Conservation (phyloP, 306 rosid species). For the Prunus padus region DNA sequence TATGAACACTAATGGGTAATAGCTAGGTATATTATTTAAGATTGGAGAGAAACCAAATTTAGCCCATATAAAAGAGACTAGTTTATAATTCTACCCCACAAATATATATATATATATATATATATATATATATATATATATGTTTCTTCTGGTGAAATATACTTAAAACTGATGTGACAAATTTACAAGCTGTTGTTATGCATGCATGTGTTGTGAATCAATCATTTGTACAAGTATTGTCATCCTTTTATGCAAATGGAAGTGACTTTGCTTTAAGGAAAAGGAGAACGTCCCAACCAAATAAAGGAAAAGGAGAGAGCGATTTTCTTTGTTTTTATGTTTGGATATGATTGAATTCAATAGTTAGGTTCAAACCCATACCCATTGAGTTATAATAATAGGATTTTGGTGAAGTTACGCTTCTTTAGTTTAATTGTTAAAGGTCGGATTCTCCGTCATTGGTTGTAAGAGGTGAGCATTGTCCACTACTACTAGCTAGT, state of each 20-base stretch:
- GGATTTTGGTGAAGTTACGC: neutral
- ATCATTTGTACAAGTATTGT: neutral
- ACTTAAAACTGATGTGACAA: neutral
- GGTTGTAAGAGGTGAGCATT: too few relatives aligned
- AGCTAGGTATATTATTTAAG: neutral
- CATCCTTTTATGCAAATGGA: neutral
- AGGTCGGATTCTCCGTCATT: too few relatives aligned
- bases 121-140: too few relatives aligned
- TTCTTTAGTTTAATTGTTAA: too few relatives aligned
- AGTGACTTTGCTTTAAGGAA: neutral
- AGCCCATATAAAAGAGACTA: too few relatives aligned
- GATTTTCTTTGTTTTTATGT: neutral
- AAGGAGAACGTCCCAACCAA: constrained; percentile 9
- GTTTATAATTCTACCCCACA: too few relatives aligned
- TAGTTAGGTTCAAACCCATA: neutral
- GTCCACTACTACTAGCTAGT: too few relatives aligned
- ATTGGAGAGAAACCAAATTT: too few relatives aligned
- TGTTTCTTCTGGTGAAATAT: neutral
- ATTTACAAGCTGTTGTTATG: neutral
- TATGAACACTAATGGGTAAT: neutral
- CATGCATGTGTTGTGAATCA: constrained; percentile 4
- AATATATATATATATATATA: too few relatives aligned
- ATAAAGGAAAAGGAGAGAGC: constrained; percentile 1
- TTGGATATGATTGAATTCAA: neutral
- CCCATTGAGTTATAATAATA: neutral